Evolutionary conservation across 2,329 filamentous ascomycete species (phyloP).

Genomic region (Xylaria sp.): DNA sequence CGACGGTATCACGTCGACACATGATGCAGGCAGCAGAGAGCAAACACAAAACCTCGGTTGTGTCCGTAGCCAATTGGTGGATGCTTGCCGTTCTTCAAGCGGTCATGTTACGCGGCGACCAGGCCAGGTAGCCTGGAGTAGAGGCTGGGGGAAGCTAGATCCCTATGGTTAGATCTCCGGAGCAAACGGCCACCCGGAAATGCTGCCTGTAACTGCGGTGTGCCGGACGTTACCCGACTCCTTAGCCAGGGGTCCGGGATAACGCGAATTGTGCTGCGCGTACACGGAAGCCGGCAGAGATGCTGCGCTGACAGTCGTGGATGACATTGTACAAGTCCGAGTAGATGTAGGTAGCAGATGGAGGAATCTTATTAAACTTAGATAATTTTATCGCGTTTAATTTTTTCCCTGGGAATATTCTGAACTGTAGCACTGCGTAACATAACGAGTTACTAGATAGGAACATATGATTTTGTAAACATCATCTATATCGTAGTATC

Average conservation of each 20-base stretch:
- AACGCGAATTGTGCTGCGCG: constrained; percentile 15
- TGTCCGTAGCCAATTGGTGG: constrained; percentile 48
- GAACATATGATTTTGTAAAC: constrained; percentile 6
- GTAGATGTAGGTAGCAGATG: constrained; percentile 1
- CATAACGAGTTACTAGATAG: constrained; percentile 4
- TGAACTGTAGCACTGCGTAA: constrained; percentile 8
- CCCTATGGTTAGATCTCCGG: constrained; percentile 20
- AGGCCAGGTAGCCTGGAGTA: background rate
- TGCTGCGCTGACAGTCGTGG: constrained; percentile 19
- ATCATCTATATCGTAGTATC: background rate
- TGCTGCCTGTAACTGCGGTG: constrained; percentile 27
- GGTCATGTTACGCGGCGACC: constrained; percentile 39
- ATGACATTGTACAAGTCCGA: constrained; percentile 15
- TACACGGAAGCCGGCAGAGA: constrained; percentile 11
- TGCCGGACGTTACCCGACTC: constrained; percentile 37
- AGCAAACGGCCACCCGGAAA: constrained; percentile 29
- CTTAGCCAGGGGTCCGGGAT: constrained; percentile 40
- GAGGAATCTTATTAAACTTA: background rate
- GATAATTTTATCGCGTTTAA: background rate
- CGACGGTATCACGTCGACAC: constrained; percentile 39
- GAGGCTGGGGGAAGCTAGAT: background rate
- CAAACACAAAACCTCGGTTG: constrained; percentile 47
- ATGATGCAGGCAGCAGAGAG: constrained; percentile 34
- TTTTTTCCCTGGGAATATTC: background rate
- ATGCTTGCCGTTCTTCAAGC: constrained; percentile 28